These are phyloP conservation scores for Trichoderma parareesei DNA, from an alignment of 495 filamentous ascomycete genomes.

Conservation along the genomic window DNA sequence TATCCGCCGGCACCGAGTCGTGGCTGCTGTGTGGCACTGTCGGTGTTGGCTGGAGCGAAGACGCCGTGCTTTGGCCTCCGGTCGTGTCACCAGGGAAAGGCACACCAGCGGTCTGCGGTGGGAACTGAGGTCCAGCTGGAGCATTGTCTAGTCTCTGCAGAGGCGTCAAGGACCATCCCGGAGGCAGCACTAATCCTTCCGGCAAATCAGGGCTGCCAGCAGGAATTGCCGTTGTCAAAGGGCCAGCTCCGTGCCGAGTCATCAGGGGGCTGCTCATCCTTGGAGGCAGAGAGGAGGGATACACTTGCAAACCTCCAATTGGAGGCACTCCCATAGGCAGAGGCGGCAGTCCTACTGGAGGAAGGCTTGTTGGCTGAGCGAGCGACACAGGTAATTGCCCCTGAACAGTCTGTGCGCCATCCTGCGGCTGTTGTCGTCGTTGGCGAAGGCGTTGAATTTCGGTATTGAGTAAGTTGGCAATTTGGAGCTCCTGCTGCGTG, in stretches of 20 bases:
- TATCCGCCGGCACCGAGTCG: neutral
- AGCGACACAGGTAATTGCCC: neutral
- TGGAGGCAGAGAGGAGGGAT: constrained; percentile 16
- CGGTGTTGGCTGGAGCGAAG: neutral
- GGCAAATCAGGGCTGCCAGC: constrained; percentile 63
- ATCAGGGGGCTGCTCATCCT: constrained; percentile 26
- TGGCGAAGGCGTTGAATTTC: constrained; percentile 54
- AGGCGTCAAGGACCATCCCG: constrained; percentile 68
- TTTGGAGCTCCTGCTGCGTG: constrained; percentile 47
- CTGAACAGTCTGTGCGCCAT: neutral
- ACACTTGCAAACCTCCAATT: constrained; percentile 11
- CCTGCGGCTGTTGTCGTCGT: constrained; percentile 23
- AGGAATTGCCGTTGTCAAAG: constrained; percentile 41
- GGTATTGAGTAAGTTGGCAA: constrained; percentile 48
- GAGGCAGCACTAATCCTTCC: constrained; percentile 61
- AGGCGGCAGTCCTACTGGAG: constrained; percentile 6
- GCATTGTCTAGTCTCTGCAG: constrained; percentile 35
- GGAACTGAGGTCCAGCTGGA: constrained; percentile 15
- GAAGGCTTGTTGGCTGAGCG: neutral
- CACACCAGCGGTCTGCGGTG: constrained; percentile 14
- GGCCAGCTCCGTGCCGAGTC: constrained; percentile 34
- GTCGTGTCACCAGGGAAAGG: constrained; percentile 11
- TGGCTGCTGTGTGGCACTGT: neutral
- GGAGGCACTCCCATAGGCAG: neutral
- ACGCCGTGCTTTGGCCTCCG: neutral